phyloP scores from a whole-genome alignment of 176 grass and related monocot genomes.

The Hordeum marinum region DNA sequence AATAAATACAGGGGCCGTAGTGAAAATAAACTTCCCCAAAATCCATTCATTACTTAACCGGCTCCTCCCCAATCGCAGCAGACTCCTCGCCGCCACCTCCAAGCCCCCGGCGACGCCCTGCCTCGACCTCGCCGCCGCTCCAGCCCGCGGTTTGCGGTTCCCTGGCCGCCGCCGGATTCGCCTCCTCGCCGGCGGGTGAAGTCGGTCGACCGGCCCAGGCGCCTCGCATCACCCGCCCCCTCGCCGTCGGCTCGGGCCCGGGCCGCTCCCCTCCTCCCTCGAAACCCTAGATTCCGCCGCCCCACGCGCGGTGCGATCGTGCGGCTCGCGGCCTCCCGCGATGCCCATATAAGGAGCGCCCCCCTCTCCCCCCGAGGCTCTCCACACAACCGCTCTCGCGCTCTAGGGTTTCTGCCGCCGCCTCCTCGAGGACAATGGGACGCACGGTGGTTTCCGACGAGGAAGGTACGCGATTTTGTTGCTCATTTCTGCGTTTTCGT shows the following conservation, averaged over 20 bases:
- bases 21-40: background rate
- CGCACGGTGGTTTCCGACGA: constrained; percentile 76
- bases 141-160: background rate
- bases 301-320: background rate
- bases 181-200: background rate
- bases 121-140: constrained; percentile 1
- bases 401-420: constrained; percentile 47
- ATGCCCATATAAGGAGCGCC: background rate
- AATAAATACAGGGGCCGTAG: background rate
- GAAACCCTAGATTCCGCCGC: constrained; percentile 24
- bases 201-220: background rate
- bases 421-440: constrained; percentile 47
- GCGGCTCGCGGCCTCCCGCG: background rate
- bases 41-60: background rate
- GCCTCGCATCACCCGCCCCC: background rate
- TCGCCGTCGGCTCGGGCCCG: background rate
- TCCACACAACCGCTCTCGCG: constrained; percentile 10
- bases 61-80: background rate
- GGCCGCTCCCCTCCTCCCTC: background rate
- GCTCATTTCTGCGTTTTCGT: background rate
- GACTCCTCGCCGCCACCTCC: constrained; percentile 6
- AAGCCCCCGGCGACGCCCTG: background rate
- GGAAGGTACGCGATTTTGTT: constrained; percentile 49
- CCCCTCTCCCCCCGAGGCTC: background rate
- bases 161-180: background rate